phyloP scores from a whole-genome alignment of 768 basidiomycete genomes.

The Boletus rubescentipes region DNA sequence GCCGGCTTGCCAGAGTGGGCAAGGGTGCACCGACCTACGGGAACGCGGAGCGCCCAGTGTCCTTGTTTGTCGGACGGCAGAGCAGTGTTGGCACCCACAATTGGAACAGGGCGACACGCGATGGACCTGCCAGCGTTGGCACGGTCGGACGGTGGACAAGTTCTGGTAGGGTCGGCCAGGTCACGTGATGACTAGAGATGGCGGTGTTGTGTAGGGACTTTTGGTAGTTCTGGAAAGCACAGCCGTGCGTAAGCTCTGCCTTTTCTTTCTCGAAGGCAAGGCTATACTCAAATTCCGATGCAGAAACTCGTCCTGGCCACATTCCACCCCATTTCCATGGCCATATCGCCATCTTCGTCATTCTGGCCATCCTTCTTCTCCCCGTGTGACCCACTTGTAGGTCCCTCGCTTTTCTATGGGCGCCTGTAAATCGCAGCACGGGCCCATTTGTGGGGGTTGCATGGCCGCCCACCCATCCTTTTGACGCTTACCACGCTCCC shows the following conservation, averaged over 20 bases:
- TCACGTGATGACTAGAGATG: constrained; percentile 15
- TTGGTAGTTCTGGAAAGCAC: constrained; percentile 21
- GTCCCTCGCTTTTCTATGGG: constrained; percentile 4
- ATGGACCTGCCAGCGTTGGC: constrained; percentile 4
- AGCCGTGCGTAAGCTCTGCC: constrained; percentile 1
- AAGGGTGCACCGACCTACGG: neutral
- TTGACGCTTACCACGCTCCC: constrained; percentile 12
- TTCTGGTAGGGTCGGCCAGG: neutral
- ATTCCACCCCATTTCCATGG: neutral
- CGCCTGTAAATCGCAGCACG: constrained; percentile 5
- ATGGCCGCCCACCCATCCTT: neutral
- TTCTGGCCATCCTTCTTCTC: neutral
- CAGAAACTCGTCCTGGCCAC: constrained; percentile 7
- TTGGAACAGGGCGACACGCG: neutral
- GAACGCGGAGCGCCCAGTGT: constrained; percentile 14
- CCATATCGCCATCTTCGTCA: constrained; percentile 3
- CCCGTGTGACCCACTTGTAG: neutral
- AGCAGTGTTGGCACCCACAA: constrained; percentile 6
- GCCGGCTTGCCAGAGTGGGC: neutral
- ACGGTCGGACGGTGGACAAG: too few species aligned
- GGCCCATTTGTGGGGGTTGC: neutral
- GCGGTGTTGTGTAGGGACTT: too few species aligned
- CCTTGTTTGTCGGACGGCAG: constrained; percentile 21
- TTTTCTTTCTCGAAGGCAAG: neutral
- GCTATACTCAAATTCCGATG: constrained; percentile 15